These are phyloP conservation scores for Apophysomyces trapeziformis DNA, from an alignment of 371 early-diverging fungal species.

Conservation along the genomic window DNA sequence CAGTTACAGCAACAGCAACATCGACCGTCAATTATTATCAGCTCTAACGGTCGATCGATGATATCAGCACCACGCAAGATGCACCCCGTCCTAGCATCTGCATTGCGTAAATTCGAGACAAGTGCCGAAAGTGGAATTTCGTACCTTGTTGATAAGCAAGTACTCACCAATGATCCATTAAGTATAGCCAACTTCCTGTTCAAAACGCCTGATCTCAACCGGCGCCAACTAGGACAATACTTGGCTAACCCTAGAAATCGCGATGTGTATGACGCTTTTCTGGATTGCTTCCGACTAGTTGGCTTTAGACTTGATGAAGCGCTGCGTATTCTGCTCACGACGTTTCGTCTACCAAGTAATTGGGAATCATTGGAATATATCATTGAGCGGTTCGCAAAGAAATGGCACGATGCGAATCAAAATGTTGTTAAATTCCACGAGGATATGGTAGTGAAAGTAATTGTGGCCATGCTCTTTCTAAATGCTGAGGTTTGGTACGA, in stretches of 20 bases:
- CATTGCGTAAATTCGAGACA: conserved; percentile 70
- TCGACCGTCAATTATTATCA: conserved; percentile 17
- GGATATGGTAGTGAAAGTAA: conserved; percentile 73
- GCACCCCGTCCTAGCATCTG: conserved; percentile 63
- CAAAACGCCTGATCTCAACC: conserved; percentile 78
- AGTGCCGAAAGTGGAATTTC: conserved; percentile 73
- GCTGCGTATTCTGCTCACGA: conserved; percentile 72
- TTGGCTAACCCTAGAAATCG: conserved; percentile 54
- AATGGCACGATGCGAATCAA: conserved; percentile 73
- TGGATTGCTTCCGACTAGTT: conserved; percentile 76
- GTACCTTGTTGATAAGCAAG: conserved; percentile 72
- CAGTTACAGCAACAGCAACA: conserved; percentile 22
- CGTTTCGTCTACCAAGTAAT: conserved; percentile 79
- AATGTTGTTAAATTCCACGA: conserved; percentile 64
- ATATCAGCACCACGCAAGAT: conserved; percentile 54
- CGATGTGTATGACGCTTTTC: conserved; percentile 73
- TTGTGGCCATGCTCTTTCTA: conserved; percentile 83
- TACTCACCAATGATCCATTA: conserved; percentile 68
- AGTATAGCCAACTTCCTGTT: conserved; percentile 85
- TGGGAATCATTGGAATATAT: conserved; percentile 77
- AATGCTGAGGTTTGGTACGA: conserved; percentile 89
- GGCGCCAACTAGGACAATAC: conserved; percentile 75
- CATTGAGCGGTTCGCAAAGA: conserved; percentile 77
- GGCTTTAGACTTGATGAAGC: conserved; percentile 82
- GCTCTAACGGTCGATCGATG: conserved; percentile 18